Evolutionary conservation across 345 rosid species (phyloP).

Genomic region (Eucalyptus viminalis): DNA sequence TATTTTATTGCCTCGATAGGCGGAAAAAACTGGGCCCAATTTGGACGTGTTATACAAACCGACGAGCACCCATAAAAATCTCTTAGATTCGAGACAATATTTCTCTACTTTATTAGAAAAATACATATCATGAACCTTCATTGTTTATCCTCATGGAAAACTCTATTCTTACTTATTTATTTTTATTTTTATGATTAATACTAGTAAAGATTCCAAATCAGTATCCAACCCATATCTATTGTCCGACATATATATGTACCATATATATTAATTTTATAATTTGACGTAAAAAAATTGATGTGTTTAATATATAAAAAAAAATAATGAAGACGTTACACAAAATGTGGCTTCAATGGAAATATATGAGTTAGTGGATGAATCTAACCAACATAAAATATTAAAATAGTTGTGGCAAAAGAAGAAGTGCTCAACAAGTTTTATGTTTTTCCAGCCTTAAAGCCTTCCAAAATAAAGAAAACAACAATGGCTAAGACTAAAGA

Average conservation of each 20-base stretch:
- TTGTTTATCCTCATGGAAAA: background rate
- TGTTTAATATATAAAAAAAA: too few species aligned
- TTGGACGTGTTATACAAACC: background rate
- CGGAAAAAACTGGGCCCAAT: background rate
- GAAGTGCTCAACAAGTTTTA: background rate
- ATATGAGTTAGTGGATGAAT: background rate
- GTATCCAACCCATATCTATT: background rate
- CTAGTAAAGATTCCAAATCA: background rate
- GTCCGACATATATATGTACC: too few species aligned
- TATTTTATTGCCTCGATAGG: background rate
- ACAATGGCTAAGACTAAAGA: background rate
- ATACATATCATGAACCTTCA: too few species aligned
- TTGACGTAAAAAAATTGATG: too few species aligned
- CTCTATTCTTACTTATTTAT: too few species aligned
- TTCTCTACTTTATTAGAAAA: background rate
- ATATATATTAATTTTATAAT: too few species aligned
- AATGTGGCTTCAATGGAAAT: background rate
- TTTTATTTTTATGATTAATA: too few species aligned
- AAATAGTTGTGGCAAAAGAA: background rate
- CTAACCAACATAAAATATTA: background rate
- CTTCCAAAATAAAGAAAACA: background rate
- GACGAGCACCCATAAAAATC: background rate
- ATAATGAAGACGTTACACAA: background rate
- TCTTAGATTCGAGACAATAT: background rate
- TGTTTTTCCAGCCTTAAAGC: background rate